A percentile compares a stretch with the other conserved stretches of the same genome.
Evolutionary conservation across 2,329 filamentous ascomycete species (phyloP).

Genomic region (Pseudopyrenochaeta lycopersici): DNA sequence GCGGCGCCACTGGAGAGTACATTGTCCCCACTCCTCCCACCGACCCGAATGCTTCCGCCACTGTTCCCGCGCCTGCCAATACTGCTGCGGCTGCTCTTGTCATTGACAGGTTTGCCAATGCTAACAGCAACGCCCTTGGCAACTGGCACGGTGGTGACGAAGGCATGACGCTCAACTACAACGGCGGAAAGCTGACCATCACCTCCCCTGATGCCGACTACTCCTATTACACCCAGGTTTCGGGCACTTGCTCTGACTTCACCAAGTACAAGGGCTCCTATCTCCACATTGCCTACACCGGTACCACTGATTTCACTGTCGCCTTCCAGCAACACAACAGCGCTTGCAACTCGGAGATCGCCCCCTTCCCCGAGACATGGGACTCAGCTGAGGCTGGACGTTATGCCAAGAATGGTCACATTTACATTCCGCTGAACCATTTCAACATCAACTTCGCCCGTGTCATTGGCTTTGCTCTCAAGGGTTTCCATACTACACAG

Average conservation of each 20-base stretch:
- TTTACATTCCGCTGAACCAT: constrained; percentile 73
- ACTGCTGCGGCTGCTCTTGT: constrained; percentile 60
- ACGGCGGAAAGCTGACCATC: constrained; percentile 63
- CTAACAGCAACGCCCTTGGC: constrained; percentile 65
- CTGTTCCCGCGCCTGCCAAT: constrained; percentile 60
- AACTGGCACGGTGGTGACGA: constrained; percentile 75
- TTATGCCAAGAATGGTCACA: constrained; percentile 64
- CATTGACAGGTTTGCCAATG: constrained; percentile 68
- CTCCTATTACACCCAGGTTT: constrained; percentile 68
- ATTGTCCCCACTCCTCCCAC: constrained; percentile 54
- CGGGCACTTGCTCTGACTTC: constrained; percentile 65
- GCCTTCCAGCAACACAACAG: constrained; percentile 73
- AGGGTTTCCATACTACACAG: constrained; percentile 68
- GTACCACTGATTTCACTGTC: constrained; percentile 70
- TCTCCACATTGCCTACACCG: constrained; percentile 71
- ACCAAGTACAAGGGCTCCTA: constrained; percentile 65
- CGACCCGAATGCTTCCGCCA: constrained; percentile 55
- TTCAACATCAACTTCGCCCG: constrained; percentile 69
- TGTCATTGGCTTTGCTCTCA: constrained; percentile 67
- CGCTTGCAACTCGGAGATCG: constrained; percentile 63
- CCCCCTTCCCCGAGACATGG: constrained; percentile 72
- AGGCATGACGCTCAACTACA: constrained; percentile 62
- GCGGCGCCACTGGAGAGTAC: constrained; percentile 63
- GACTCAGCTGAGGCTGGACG: constrained; percentile 72
- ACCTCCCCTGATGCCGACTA: constrained; percentile 68